Evolutionary conservation across 768 basidiomycete genomes (phyloP), one percentile per base, ranked within the genome.

Genomic region (Gloeostereum incarnatum): DNA sequence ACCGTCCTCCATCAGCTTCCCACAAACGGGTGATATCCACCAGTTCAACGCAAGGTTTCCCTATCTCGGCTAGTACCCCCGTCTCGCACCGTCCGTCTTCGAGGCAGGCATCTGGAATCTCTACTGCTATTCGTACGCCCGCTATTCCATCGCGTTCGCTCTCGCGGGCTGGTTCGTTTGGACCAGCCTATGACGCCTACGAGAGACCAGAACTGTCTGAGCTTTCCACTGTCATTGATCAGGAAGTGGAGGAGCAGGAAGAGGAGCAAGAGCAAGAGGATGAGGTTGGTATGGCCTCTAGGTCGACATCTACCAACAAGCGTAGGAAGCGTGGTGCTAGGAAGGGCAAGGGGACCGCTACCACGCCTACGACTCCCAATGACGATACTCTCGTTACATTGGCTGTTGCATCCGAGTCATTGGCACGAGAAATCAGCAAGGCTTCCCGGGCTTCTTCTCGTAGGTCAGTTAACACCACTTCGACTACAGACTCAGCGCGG

Each of bases 321-420:
- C 71, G 87, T 19, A 73, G 87, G 41, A 92, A 88, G 59, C 72
- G 91, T 36, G 90, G 91, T 27, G 76, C 81, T 2, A 72, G 92
- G 37, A 92, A 88, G 62, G 83, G 82, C 51, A 87, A 84, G 60
- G 73, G 82, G 13, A 47, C 58, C 14, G 52, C 62, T 13, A 47
- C 58, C n/a, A 53, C 60, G 4, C 56, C 57, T 0, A 40, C 54
- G 6, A 49, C 62, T 24, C 52, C 63, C 31, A 60, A 63, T 23
- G 79, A 81, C 41, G 69, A 71, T 38, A 78, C 76, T 4, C 62
- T 87, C 42, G 69, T 71, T 16, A 80, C 76, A 4, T 73, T 93
- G 27, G 89, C 87, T 13, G 71, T 68, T 41, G 88, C 84, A 1
- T 86, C 85, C 5, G 86, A 94, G 55, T 68, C 75, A 3, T 69